phyloP scores from a whole-genome alignment of 257 asterid species.

The Nicotiana benthamiana region DNA sequence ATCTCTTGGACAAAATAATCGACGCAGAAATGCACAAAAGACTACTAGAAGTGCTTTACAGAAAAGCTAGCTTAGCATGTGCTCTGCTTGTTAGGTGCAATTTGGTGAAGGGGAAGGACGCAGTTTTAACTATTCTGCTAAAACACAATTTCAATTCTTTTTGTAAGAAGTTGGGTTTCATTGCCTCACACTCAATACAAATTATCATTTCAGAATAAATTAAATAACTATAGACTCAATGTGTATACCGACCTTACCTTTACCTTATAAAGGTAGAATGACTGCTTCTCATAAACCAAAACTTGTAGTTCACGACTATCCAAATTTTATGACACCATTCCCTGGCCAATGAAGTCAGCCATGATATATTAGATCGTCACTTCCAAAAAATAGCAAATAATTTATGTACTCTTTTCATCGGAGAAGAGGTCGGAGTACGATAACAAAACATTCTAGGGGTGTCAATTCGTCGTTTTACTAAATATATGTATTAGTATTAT shows the following conservation, averaged over 20 bases:
- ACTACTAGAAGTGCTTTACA: too few species aligned
- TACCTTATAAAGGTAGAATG: too few species aligned
- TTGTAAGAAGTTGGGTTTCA: neutral
- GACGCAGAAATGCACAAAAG: too few species aligned
- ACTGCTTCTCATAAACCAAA: too few species aligned
- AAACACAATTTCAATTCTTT: neutral
- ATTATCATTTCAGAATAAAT: neutral
- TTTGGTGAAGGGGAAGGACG: neutral
- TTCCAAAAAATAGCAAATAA: too few species aligned
- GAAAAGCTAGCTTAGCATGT: neutral
- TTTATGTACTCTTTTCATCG: too few species aligned
- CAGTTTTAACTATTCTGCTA: neutral
- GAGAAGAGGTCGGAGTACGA: too few species aligned
- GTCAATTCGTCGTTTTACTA: too few species aligned
- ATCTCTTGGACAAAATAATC: too few species aligned
- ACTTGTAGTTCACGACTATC: too few species aligned
- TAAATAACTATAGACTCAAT: neutral
- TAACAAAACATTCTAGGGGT: too few species aligned
- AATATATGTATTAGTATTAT: too few species aligned
- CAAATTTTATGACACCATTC: neutral
- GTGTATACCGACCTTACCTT: neutral
- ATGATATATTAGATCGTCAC: neutral
- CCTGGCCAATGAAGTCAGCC: neutral
- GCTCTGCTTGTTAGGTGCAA: neutral
- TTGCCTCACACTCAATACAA: neutral